Evolutionary conservation across 805 yeast genomes (phyloP).

Genomic region (Vanderwaltozyma yarrowii): DNA sequence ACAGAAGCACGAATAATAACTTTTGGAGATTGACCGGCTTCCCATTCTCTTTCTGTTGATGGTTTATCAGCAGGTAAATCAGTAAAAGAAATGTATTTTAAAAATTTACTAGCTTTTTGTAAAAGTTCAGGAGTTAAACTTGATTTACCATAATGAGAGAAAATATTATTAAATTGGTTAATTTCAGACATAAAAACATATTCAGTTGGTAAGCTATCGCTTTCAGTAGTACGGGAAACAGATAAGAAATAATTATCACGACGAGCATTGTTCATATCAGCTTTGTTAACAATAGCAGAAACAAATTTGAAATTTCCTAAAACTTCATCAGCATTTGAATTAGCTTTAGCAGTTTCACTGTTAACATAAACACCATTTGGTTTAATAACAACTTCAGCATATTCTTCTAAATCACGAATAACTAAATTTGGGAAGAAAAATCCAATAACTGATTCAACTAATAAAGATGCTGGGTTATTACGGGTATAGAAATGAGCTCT

Average conservation of each 20-base stretch:
- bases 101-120: constrained; percentile 33
- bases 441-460: constrained; percentile 52
- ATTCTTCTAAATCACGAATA: constrained; percentile 44
- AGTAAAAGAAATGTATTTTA: constrained; percentile 68
- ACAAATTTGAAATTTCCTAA: constrained; percentile 51
- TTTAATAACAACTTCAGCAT: constrained; percentile 46
- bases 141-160: constrained; percentile 34
- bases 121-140: constrained; percentile 34
- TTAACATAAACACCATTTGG: constrained; percentile 31
- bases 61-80: constrained; percentile 80
- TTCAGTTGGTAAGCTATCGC: constrained; percentile 55
- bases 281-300: constrained; percentile 76
- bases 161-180: constrained; percentile 63
- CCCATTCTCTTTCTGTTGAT: constrained; percentile 41
- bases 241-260: constrained; percentile 72
- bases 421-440: constrained; percentile 47
- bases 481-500: constrained; percentile 63
- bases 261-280: constrained; percentile 68
- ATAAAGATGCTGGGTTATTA: constrained; percentile 63
- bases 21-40: constrained; percentile 38
- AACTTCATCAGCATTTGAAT: constrained; percentile 30
- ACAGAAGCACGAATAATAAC: constrained; percentile 45
- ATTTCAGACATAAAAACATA: constrained; percentile 87
- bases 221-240: constrained; percentile 72
- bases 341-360: constrained; percentile 17